Base-by-base conservation (phyloP, 2,329 filamentous ascomycete species). In the Diaporthe ilicicola region DNA sequence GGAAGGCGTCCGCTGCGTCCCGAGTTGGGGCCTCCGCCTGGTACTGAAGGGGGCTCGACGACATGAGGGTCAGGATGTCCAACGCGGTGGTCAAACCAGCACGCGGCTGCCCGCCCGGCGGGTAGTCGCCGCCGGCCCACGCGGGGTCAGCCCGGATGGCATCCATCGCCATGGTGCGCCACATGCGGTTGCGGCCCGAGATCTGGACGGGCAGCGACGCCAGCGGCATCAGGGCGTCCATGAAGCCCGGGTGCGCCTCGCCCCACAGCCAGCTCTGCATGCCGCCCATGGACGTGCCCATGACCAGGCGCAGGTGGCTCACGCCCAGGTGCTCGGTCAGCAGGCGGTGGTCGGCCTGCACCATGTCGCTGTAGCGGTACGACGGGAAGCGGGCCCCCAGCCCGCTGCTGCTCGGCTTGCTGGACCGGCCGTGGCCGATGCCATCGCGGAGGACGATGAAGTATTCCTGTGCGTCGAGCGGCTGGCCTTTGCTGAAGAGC, bases 381-480 rank as follows among this genome's bases (percentile, higher is more conserved):
- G 50, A 44, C 44, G 75, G 75, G 61, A 76, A 76, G 10, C 51
- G 46, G 9, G 55, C 72, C n/a, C 53, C 68, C 29, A 75, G 73
- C 22, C 74, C 74, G 46, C 37, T 42, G 54, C 70, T 72, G 72
- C 75, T 76, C 3, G 76, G 76, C 72, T 77, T 77, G 73, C 76
- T 77, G 19, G 76, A 77, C 17, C 70, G 67, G 32, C 75, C 76
- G 66, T 76, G 76, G 32, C 76, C 76, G 55, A 77, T 76, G 50
- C 74, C 76, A 67, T 77, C 76, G n/a, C 75, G 75, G 7, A 77
- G 39, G 46, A 78, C 71, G 67, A 77, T 70, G 71, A 76, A 77
- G 70, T 76, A 74, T 27, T 65, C 67, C 9, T 44, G 55, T 13
- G 74, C 73, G 53, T 76, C 75, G 22, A 78, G 75, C 22, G 61